Base-by-base conservation (phyloP, 108 stramenopile genomes). In the Fragilaria crotonensis region DNA sequence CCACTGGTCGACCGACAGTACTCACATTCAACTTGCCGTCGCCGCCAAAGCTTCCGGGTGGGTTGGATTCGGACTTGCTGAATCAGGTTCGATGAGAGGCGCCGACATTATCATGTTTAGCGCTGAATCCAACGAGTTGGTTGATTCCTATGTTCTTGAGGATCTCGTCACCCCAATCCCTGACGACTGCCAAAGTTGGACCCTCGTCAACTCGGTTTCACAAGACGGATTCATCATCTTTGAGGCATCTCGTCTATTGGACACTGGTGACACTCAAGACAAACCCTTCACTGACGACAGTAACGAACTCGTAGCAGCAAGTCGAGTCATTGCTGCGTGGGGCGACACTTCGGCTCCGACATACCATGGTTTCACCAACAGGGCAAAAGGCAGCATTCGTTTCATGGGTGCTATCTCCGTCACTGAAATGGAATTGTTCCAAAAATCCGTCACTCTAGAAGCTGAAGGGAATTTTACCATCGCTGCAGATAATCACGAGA, bases 251-350 rank as follows among this genome's bases (percentile, higher is more conserved):
- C 76, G 83, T 4, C 17, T 45, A 9, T 45, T 84, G 2, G 49
- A 69, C 45, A 84, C 83, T 5, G 47, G 49, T 11, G 83, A 80
- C 61, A 4, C 66, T 2, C 75, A 79, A 64, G 83, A 84, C 52
- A 47, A 45, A 9, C 9, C 32, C 18, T 60, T 84, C 28, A 28
- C 56, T 14, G 32, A 66, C 17, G 83, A 84, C 36, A 50, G 26
- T 27, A 47, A 47, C 0, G 28, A 54, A 0, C 33, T 56, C 28
- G 45, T 59, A 0, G 47, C 77, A 3, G 62, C 73, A 4, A 45
- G 54, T 27, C 64, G 73, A 4, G 44, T 80, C 32, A 78, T 84
- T 63, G 76, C 76, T 5, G 83, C 83, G 9, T 84, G 83, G 83
- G 82, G 83, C 14, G 77, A 84, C 25, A 50, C 52, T 18, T 20